Evolutionary conservation across 768 basidiomycete species (phyloP).

Genomic region (Suillus occidentalis): DNA sequence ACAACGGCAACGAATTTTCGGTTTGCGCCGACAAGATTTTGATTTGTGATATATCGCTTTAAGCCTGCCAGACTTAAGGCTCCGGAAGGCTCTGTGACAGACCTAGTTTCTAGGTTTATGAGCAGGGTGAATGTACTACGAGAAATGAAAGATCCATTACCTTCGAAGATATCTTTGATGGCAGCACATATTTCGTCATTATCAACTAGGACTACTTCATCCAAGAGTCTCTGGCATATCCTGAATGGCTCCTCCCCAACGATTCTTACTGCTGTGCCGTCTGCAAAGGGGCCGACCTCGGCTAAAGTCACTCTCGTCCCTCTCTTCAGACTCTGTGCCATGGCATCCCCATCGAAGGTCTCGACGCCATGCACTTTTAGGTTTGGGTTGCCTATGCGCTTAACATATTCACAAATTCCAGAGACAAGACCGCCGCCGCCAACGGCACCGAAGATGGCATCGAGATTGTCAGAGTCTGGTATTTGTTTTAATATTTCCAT

Average conservation of each 20-base stretch:
- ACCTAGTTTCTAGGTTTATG: constrained; percentile 74
- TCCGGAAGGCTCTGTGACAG: constrained; percentile 95
- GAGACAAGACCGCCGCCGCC: constrained; percentile 93
- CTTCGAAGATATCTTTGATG: constrained; percentile 98
- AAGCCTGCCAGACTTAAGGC: constrained; percentile 90
- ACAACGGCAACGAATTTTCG: constrained; percentile 90
- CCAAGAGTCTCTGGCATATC: constrained; percentile 82
- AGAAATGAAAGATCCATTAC: constrained; percentile 39
- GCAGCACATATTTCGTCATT: constrained; percentile 98
- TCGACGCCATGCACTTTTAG: constrained; percentile 89
- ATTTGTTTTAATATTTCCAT: constrained; percentile 94
- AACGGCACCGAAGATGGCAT: constrained; percentile 86
- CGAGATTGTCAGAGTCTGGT: constrained; percentile 69
- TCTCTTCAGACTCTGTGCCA: constrained; percentile 76
- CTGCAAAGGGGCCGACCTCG: constrained; percentile 96
- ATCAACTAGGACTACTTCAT: constrained; percentile 79
- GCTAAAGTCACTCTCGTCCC: constrained; percentile 80
- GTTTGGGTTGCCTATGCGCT: constrained; percentile 83
- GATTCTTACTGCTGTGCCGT: constrained; percentile 95
- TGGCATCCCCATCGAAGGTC: constrained; percentile 93
- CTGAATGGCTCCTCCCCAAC: constrained; percentile 96
- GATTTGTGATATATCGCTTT: constrained; percentile 81
- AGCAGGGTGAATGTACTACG: not conserved
- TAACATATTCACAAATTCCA: constrained; percentile 92
- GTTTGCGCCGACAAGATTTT: constrained; percentile 78